phyloP scores from a whole-genome alignment of 495 filamentous ascomycete genomes.

The Lophiostoma macrostomum region DNA sequence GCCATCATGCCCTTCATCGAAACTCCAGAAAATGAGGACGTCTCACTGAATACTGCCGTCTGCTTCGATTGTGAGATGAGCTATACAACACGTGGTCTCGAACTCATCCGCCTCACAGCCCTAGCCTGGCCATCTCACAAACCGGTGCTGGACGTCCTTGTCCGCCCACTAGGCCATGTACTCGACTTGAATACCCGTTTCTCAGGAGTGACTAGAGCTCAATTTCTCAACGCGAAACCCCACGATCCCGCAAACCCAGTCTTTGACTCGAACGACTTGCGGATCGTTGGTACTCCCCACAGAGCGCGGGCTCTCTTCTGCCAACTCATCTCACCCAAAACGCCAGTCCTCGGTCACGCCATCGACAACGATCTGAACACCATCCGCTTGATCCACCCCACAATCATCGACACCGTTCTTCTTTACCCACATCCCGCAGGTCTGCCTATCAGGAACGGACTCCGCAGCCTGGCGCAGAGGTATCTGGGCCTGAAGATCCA shows the following conservation, averaged over 20 bases:
- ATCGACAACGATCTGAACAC: constrained; percentile 93
- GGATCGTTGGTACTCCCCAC: constrained; percentile 68
- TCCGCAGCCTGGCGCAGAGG: constrained; percentile 63
- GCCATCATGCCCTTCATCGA: constrained; percentile 71
- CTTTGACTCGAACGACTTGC: constrained; percentile 45
- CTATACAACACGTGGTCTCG: constrained; percentile 80
- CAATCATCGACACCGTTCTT: constrained; percentile 80
- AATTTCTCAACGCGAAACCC: constrained; percentile 64
- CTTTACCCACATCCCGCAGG: constrained; percentile 75
- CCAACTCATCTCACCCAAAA: constrained; percentile 69
- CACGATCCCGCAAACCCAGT: constrained; percentile 43
- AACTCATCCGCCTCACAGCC: constrained; percentile 84
- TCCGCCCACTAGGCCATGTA: constrained; percentile 77
- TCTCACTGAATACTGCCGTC: constrained; percentile 50
- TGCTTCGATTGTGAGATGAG: constrained; percentile 98
- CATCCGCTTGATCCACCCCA: constrained; percentile 76
- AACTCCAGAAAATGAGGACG: constrained; percentile 62
- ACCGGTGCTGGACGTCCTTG: constrained; percentile 76
- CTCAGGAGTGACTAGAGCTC: constrained; percentile 75
- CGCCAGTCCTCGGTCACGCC: constrained; percentile 86
- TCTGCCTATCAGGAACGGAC: constrained; percentile 69
- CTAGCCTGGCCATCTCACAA: constrained; percentile 79
- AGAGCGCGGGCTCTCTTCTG: constrained; percentile 67
- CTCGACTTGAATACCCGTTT: constrained; percentile 88
- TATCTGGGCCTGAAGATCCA: constrained; percentile 75